These are phyloP conservation scores for Podospora didyma DNA, from an alignment of 495 filamentous ascomycete species.

Conservation along the genomic window DNA sequence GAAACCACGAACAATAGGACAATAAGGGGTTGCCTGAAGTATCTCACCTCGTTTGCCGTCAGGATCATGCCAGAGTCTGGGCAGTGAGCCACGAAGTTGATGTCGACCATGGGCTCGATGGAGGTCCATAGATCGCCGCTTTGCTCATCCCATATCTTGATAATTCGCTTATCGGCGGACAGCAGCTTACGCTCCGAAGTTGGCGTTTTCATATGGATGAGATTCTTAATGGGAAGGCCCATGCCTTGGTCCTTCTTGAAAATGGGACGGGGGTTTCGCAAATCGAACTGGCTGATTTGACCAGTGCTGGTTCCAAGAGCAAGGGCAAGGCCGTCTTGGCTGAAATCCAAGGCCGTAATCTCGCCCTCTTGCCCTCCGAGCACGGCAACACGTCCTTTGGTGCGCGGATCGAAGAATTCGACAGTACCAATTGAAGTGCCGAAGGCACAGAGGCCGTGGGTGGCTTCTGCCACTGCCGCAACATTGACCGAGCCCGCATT, in stretches of 20 bases:
- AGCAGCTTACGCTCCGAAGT: constrained; percentile 83
- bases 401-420: constrained; percentile 91
- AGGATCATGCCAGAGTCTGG: constrained; percentile 86
- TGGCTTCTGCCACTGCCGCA: constrained; percentile 82
- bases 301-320: constrained; percentile 87
- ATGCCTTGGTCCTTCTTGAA: constrained; percentile 94
- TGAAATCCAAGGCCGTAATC: constrained; percentile 85
- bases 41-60: constrained; percentile 88
- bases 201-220: constrained; percentile 79
- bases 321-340: constrained; percentile 76
- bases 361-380: constrained; percentile 63
- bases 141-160: constrained; percentile 90
- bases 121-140: constrained; percentile 87
- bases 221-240: constrained; percentile 84
- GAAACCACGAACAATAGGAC: neutral
- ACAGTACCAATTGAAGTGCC: constrained; percentile 95
- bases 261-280: constrained; percentile 80
- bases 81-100: constrained; percentile 87
- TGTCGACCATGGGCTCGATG: constrained; percentile 88
- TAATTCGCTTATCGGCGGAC: constrained; percentile 88
- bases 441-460: constrained; percentile 88
- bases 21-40: neutral
- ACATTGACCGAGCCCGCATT: constrained; percentile 81
- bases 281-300: constrained; percentile 87
- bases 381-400: constrained; percentile 74